phyloP scores from a whole-genome alignment of 2,329 filamentous ascomycete species.

The Pseudogymnoascus sp. region DNA sequence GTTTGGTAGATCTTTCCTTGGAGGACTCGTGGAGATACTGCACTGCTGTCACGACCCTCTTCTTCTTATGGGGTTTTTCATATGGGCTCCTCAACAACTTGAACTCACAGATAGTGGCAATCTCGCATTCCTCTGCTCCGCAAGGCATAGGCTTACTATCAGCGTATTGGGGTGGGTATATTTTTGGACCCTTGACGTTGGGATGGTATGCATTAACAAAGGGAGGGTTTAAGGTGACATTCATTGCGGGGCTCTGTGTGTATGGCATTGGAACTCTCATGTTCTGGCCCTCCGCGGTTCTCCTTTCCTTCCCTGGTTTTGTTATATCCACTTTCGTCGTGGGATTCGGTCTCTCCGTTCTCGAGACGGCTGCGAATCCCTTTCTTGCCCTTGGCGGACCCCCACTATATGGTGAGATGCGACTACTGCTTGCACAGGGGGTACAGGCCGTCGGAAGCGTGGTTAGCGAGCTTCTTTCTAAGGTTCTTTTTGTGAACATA shows the following conservation, averaged over 20 bases:
- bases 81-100: constrained; percentile 79
- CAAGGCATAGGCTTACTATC: constrained; percentile 63
- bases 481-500: constrained; percentile 63
- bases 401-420: constrained; percentile 63
- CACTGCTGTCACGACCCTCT: constrained; percentile 66
- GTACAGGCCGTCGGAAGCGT: constrained; percentile 69
- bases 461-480: constrained; percentile 64
- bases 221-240: constrained; percentile 67
- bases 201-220: constrained; percentile 62
- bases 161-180: constrained; percentile 64
- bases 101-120: constrained; percentile 63
- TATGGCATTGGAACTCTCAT: constrained; percentile 70
- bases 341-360: constrained; percentile 65
- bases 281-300: constrained; percentile 72
- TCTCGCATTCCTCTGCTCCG: constrained; percentile 47
- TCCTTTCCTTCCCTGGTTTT: constrained; percentile 71
- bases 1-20: constrained; percentile 57
- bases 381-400: constrained; percentile 67
- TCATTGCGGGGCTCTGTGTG: constrained; percentile 65
- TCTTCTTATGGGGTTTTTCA: constrained; percentile 81
- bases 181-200: constrained; percentile 59
- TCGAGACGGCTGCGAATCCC: constrained; percentile 74
- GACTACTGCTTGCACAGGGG: constrained; percentile 67
- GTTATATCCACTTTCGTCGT: constrained; percentile 67
- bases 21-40: constrained; percentile 62